phyloP scores from a whole-genome alignment of 345 rosid species.

The Hypericum androsaemum region DNA sequence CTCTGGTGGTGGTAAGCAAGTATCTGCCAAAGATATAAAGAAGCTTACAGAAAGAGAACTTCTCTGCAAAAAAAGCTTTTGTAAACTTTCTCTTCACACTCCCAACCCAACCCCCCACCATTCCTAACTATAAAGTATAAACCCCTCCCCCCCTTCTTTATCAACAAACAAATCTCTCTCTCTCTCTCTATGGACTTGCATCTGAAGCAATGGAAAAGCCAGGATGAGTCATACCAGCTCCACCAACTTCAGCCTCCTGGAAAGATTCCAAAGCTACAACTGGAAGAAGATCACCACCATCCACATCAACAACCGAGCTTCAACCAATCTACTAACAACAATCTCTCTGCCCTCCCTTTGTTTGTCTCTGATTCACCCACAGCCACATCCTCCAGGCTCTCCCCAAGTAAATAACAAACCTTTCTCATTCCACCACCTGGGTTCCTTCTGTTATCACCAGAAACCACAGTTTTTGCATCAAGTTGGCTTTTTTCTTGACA shows the following conservation, averaged over 20 bases:
- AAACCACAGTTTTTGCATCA: constrained; percentile 30
- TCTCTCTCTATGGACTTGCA: constrained; percentile 68
- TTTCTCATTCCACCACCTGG: too few relatives aligned
- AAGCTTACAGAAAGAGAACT: constrained; percentile 8
- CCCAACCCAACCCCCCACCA: constrained; percentile 19
- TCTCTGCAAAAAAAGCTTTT: constrained; percentile 22
- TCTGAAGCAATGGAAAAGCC: constrained; percentile 88
- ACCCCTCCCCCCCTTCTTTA: too few relatives aligned
- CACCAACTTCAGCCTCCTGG: constrained; percentile 38
- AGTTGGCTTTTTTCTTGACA: not conserved
- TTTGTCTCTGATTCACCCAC: constrained; percentile 45
- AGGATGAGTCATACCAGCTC: constrained; percentile 54
- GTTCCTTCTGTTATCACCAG: constrained; percentile 20
- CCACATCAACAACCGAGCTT: constrained; percentile 9
- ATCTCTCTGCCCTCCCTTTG: constrained; percentile 56
- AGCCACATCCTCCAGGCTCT: not conserved
- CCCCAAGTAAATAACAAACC: too few relatives aligned
- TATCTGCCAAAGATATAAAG: constrained; percentile 25
- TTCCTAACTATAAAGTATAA: constrained; percentile 7
- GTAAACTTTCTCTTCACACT: constrained; percentile 25
- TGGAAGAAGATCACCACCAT: constrained; percentile 22
- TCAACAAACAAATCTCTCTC: constrained; percentile 6
- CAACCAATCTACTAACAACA: constrained; percentile 32
- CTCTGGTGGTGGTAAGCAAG: constrained; percentile 5
- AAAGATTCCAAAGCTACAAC: constrained; percentile 63